Conservation (phyloP, 306 rosid genomes). For the Arachis stenosperma region DNA sequence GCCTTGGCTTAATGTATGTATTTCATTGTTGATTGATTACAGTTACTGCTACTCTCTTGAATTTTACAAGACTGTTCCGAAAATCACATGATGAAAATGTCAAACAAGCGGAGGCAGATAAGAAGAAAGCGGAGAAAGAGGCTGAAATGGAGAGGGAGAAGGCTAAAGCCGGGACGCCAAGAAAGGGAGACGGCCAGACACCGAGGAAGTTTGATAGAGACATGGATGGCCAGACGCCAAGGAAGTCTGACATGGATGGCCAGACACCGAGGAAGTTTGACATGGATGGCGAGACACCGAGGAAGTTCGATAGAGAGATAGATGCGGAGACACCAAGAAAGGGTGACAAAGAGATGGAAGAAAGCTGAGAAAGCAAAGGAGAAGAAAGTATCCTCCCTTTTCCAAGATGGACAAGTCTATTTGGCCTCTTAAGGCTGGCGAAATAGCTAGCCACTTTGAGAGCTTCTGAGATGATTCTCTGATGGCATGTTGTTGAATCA, state of each 20-base stretch:
- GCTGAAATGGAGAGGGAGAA: constrained; percentile 81
- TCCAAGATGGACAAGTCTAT: constrained; percentile 12
- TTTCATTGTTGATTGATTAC: constrained; percentile 49
- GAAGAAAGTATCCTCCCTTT: constrained; percentile 36
- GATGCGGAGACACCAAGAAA: constrained; percentile 45
- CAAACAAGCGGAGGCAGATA: constrained; percentile 87
- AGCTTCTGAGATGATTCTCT: constrained; percentile 40
- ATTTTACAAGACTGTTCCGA: constrained; percentile 79
- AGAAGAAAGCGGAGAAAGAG: constrained; percentile 76
- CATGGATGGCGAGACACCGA: constrained; percentile 24
- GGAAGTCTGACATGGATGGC: constrained; percentile 61
- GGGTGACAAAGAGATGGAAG: constrained; percentile 62
- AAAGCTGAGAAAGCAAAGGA: constrained; percentile 61
- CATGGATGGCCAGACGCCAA: constrained; percentile 44
- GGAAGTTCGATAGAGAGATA: constrained; percentile 58
- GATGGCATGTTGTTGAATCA: constrained; percentile 34
- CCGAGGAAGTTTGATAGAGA: constrained; percentile 65
- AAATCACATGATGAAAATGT: constrained; percentile 90
- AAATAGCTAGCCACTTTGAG: constrained; percentile 18
- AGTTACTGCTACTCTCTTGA: constrained; percentile 83
- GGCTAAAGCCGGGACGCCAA: constrained; percentile 51
- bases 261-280: constrained; percentile 64
- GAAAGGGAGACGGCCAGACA: constrained; percentile 44
- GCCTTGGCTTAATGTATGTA: constrained; percentile 28
- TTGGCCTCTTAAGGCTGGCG: constrained; percentile 31